Conservation (phyloP, 2,329 filamentous ascomycete species). For the Alternaria ethzedia region DNA sequence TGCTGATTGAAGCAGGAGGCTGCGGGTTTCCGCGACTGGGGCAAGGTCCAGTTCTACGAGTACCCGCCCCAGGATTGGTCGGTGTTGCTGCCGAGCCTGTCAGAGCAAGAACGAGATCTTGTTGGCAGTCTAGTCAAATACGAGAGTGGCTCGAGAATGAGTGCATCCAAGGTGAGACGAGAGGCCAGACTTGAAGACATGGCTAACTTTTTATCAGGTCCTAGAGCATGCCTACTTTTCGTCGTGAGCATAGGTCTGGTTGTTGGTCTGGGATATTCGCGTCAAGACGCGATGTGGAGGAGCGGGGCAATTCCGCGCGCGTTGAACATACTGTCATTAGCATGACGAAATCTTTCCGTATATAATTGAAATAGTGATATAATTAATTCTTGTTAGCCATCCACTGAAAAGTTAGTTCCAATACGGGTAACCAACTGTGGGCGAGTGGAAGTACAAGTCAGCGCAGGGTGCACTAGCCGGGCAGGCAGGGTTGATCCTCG, state of each 20-base stretch:
- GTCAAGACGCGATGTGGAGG: neutral
- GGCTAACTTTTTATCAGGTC: constrained; percentile 25
- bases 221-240: constrained; percentile 40
- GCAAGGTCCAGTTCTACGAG: constrained; percentile 78
- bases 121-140: constrained; percentile 74
- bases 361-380: neutral
- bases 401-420: neutral
- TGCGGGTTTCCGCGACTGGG: constrained; percentile 78
- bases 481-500: constrained; percentile 23
- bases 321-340: neutral
- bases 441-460: constrained; percentile 15
- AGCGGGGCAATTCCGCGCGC: constrained; percentile 4
- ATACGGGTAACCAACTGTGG: neutral
- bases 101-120: constrained; percentile 66
- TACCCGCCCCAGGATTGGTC: constrained; percentile 75
- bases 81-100: constrained; percentile 68
- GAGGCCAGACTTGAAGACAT: neutral
- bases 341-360: neutral
- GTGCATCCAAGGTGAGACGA: constrained; percentile 64
- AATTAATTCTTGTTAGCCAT: neutral
- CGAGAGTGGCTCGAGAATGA: constrained; percentile 70
- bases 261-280: neutral
- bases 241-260: neutral
- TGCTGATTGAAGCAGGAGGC: constrained; percentile 60
- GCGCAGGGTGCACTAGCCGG: constrained; percentile 12